Conservation (phyloP, 2,329 filamentous ascomycete genomes). For the Cladophialophora bantiana region DNA sequence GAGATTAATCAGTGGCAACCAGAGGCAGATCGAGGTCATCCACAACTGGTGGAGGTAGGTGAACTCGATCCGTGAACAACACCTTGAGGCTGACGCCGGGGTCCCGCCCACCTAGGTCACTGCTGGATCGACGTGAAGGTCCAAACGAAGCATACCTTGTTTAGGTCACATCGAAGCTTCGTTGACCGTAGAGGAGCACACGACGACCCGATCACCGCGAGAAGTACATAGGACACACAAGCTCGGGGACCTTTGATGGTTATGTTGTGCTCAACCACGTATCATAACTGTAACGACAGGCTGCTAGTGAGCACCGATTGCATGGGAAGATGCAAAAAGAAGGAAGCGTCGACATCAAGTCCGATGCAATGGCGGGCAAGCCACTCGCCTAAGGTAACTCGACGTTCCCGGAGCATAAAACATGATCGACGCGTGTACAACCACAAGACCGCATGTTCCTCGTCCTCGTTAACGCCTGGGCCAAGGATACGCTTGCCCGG, state of each 20-base stretch:
- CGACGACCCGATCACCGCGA: background rate
- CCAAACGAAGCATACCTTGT: background rate
- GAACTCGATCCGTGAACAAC: background rate
- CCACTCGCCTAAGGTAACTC: no score
- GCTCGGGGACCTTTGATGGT: no score
- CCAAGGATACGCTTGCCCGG: no score
- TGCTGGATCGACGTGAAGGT: background rate
- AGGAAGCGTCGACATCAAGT: background rate
- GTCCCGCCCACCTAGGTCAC: background rate
- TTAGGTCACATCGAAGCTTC: background rate
- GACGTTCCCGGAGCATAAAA: no score
- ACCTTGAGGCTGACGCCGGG: background rate
- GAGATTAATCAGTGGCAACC: background rate
- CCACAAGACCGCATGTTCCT: no score
- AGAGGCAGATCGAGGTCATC: slow-evolving; percentile 7
- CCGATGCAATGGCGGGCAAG: background rate
- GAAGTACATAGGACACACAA: no score
- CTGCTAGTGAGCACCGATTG: background rate
- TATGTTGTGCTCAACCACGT: no score
- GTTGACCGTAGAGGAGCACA: background rate
- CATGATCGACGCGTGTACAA: no score
- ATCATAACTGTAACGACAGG: background rate
- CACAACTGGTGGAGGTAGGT: slow-evolving; percentile 6
- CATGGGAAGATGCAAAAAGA: background rate
- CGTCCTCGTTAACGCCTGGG: no score